Evolutionary conservation across 2,329 filamentous ascomycete genomes (phyloP), one percentile per base, ranked within the genome.

Genomic region (Beauveria brongniartii): DNA sequence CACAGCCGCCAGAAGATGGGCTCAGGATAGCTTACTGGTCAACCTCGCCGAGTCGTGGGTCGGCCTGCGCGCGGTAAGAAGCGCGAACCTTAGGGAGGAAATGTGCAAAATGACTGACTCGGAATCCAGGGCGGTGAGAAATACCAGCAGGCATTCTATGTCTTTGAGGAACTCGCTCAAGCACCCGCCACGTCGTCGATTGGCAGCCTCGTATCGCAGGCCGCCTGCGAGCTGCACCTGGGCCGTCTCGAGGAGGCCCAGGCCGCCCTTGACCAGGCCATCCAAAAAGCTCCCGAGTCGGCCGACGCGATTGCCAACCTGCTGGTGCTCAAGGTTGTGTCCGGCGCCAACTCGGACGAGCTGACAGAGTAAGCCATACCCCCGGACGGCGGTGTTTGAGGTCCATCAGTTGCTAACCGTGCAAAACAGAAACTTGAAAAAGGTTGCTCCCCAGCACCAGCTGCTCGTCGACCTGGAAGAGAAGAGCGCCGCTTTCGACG

Each of bases 31-130:
- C 67, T 78, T 97, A 44, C 80, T 97, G 55, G 91, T 97, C 65
- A 97, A 99, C 75, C 77, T 99, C 66, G 92, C 92, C 8, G 94
- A 99, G 77, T 91, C 91, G 8, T 99, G 93, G 94, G 90, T 96
- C 65, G 92, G 92, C 30, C 75, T 97, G 74, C 83, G 94, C 73
- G 80, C 93, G 75, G 91, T 94, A 82, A 77, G 55, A 30, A 30
- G 18, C 52, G 40, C 0, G 20, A 18, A 9, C 16, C 20, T 8
- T 12, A 6, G n/a, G 16, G 34, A 40, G 40, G 9, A 24, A 43
- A 10, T 7, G 3, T 34, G 20, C 16, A 20, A 34, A 56, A 26
- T 34, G 22, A 18, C 69, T 75, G 65, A 78, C 62, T 30, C 44
- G 37, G 7, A 59, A 28, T 30, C 18, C 63, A 96, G 89, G 93